A percentile compares a stretch with the other conserved stretches of the same genome.
Conservation (phyloP, 768 basidiomycete species). For the Podaxis mareebaensis region DNA sequence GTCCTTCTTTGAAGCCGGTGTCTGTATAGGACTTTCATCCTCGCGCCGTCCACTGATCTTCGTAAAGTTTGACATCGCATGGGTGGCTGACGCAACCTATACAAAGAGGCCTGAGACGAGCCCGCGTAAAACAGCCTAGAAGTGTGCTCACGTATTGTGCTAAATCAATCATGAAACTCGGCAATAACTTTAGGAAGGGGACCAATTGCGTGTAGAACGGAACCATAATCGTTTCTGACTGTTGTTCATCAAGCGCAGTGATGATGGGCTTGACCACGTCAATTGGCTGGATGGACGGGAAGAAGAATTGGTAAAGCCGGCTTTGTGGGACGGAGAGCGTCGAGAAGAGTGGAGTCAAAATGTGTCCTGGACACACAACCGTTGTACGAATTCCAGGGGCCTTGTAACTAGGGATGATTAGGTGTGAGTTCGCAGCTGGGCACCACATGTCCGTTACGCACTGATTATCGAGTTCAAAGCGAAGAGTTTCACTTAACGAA, state of each 20-base stretch:
- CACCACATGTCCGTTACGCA: conserved; percentile 26
- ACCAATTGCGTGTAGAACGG: conserved; percentile 73
- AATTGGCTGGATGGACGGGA: conserved; percentile 73
- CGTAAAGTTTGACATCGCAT: conserved; percentile 66
- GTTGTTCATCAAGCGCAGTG: conserved; percentile 75
- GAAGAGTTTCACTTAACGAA: conserved; percentile 78
- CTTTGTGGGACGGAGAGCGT: conserved; percentile 49
- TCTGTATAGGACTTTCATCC: conserved; percentile 45
- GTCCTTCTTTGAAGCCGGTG: conserved; percentile 21
- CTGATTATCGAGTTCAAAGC: conserved; percentile 85
- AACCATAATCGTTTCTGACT: conserved; percentile 67
- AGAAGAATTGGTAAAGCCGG: conserved; percentile 66
- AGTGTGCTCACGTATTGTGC: conserved; percentile 63
- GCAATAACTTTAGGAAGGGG: conserved; percentile 56
- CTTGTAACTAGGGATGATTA: conserved; percentile 50
- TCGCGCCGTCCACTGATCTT: conserved; percentile 62
- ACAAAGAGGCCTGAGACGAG: conserved; percentile 7
- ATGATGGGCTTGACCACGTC: conserved; percentile 82
- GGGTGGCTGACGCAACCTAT: conserved; percentile 69
- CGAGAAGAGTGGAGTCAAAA: conserved; percentile 79
- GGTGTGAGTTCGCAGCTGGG: background rate
- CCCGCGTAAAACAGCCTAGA: background rate
- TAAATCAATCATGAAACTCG: conserved; percentile 75
- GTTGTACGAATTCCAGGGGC: conserved; percentile 85
- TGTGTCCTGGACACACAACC: conserved; percentile 78